These are phyloP conservation scores for Fusarium sp. DNA, from an alignment of 2,329 filamentous ascomycete species.

Conservation along the genomic window DNA sequence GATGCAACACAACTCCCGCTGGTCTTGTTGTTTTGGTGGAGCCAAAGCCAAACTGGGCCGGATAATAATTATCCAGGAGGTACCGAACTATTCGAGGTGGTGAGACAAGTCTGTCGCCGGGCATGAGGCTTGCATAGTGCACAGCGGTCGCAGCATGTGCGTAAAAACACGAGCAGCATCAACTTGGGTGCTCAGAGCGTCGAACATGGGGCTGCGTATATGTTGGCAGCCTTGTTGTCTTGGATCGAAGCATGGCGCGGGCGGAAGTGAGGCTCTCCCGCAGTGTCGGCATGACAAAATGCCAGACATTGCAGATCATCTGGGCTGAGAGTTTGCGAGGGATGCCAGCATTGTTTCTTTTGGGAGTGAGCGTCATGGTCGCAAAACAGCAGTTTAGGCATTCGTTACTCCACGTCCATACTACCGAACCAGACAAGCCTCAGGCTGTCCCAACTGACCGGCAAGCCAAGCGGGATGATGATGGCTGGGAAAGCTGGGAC, in stretches of 20 bases:
- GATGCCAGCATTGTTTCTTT: conserved; percentile 18
- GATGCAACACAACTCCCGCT: not conserved
- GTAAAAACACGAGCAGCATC: not conserved
- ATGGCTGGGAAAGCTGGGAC: conserved; percentile 17
- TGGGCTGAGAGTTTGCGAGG: conserved; percentile 2
- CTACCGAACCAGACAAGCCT: not conserved
- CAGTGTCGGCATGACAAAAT: not conserved
- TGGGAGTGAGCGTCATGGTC: conserved; percentile 4
- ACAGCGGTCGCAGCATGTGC: not conserved
- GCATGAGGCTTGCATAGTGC: conserved; percentile 10
- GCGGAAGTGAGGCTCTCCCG: not conserved
- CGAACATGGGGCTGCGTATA: not conserved
- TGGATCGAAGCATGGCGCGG: conserved; percentile 24
- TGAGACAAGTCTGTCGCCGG: conserved; percentile 3
- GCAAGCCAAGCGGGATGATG: conserved; percentile 36
- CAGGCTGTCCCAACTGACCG: conserved; percentile 32
- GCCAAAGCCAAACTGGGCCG: not conserved
- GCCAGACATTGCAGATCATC: not conserved
- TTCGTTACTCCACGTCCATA: not conserved
- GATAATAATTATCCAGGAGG: not conserved
- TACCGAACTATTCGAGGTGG: not conserved
- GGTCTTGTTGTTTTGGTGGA: not conserved
- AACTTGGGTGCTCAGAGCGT: conserved; percentile 5
- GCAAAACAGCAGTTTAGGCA: conserved; percentile 1
- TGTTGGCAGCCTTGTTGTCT: conserved; percentile 27